Conservation (phyloP, 1,139 yeast genomes). For the Candida tetrigidarum region DNA sequence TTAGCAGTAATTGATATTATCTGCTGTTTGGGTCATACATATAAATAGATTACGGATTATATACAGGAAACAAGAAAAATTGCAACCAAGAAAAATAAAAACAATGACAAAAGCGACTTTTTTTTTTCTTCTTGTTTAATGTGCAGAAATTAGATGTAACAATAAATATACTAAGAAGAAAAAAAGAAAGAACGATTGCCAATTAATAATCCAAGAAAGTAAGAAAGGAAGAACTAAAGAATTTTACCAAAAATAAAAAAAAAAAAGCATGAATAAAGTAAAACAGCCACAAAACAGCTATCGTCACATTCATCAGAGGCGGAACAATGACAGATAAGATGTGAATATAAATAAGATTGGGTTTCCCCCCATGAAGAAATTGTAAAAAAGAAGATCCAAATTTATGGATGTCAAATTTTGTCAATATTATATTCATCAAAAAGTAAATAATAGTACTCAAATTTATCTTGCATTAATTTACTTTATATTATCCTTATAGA, state of each 20-base stretch:
- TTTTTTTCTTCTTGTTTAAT: not conserved
- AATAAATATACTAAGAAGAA: not conserved
- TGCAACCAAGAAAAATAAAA: slow-evolving; percentile 8
- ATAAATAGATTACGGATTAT: too few species aligned
- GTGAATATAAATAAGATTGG: slow-evolving; percentile 3
- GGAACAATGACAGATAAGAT: slow-evolving; percentile 1
- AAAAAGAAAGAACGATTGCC: not conserved
- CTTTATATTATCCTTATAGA: not conserved
- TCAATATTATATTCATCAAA: not conserved
- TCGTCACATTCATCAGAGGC: not conserved
- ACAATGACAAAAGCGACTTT: not conserved
- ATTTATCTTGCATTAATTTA: slow-evolving; percentile 2
- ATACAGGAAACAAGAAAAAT: slow-evolving; percentile 1
- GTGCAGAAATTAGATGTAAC: not conserved
- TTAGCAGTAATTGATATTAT: too few species aligned
- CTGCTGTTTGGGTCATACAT: not conserved
- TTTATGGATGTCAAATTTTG: too few species aligned
- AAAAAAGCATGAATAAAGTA: slow-evolving; percentile 1
- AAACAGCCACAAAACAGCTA: not conserved
- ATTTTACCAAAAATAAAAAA: not conserved
- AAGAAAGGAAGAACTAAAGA: too few species aligned
- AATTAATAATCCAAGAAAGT: too few species aligned
- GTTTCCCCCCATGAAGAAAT: not conserved
- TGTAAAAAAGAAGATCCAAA: too few species aligned
- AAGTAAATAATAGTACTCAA: not conserved